Base-by-base conservation (phyloP, 352 stramenopile species). In the Phytophthora lateralis region DNA sequence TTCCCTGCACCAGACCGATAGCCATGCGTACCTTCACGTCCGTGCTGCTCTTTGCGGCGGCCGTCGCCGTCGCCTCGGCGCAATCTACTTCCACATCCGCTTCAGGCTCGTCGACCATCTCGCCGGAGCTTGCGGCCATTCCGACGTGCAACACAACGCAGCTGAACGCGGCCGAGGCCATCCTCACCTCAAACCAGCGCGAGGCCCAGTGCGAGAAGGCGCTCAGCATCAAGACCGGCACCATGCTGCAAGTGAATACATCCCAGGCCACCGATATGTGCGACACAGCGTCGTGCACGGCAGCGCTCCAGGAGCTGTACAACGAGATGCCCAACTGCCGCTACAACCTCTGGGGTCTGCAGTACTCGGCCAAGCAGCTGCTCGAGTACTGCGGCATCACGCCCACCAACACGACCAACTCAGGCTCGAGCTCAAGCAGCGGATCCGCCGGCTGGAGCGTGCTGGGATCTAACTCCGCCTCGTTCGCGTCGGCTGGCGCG, bases 281-380 rank as follows among this genome's bases (percentile, higher is more conserved):
- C 53, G 69, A 69, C 27, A 66, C 71, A 17, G 29, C 69, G 18
- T 66, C 77, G 10, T 92, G 83, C 56, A 78, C 44, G 18, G 63
- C 66, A 2, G 79, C 80, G 55, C 75, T 90, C n/a, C 63, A 85
- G 55, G 50, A 70, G 29, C 68, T 92, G 18, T 90, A 91, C 74
- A 73, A 73, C 46, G 57, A 39, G 47, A 59, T 93, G 53, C 80
- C 83, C 7, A 64, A 88, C 44, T 93, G 83, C 62, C 73, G 69
- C 24, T 90, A 81, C 68, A 41, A 78, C 21, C 66, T 81, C 59
- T 84, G 70, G 76, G 70, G 66, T 0, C 62, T 88, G 49, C 70
- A 82, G 54, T 71, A 77, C 42, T 63, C 69, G 44, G 59, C 71
- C 24, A 63, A 65, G 55, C 57, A 63, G 34, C 55, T 85, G 41